Conservation (phyloP, 352 stramenopile species). For the Globisporangium rhizosaccharum region DNA sequence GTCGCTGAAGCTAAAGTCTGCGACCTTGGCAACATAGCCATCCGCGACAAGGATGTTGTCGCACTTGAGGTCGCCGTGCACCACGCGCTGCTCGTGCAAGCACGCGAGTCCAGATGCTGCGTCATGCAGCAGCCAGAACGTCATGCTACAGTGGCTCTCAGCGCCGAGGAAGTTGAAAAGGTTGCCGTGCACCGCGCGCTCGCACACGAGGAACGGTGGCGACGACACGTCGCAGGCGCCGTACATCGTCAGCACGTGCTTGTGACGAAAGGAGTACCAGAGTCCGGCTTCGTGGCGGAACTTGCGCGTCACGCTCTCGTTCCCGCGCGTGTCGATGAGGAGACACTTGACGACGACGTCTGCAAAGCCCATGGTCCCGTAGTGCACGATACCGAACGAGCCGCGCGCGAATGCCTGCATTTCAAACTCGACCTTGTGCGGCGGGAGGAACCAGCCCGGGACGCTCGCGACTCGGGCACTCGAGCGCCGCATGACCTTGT, state of each 20-base stretch:
- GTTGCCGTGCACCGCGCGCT: neutral
- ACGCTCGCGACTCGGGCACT: too few species aligned
- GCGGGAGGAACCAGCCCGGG: too few species aligned
- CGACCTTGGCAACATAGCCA: neutral
- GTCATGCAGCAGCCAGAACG: neutral
- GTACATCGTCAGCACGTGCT: neutral
- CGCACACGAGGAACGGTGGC: conserved; percentile 8
- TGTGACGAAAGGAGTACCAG: conserved; percentile 12
- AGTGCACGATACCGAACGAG: too few species aligned
- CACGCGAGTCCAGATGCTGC: conserved; percentile 28
- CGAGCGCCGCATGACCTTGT: too few species aligned
- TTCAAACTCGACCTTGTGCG: too few species aligned
- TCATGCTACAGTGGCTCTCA: neutral
- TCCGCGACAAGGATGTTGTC: conserved; percentile 29
- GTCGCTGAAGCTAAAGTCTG: conserved; percentile 5
- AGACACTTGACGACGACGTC: conserved; percentile 9
- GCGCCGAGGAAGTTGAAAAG: neutral
- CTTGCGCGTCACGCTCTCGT: neutral
- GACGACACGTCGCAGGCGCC: conserved; percentile 10
- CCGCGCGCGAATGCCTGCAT: too few species aligned
- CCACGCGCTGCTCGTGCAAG: conserved; percentile 31
- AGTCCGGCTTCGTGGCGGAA: conserved; percentile 6
- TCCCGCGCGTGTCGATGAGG: neutral
- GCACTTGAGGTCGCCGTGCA: conserved; percentile 82
- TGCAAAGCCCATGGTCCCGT: too few species aligned